phyloP scores from a whole-genome alignment of 805 yeast species.

The Hanseniaspora jakobsenii region DNA sequence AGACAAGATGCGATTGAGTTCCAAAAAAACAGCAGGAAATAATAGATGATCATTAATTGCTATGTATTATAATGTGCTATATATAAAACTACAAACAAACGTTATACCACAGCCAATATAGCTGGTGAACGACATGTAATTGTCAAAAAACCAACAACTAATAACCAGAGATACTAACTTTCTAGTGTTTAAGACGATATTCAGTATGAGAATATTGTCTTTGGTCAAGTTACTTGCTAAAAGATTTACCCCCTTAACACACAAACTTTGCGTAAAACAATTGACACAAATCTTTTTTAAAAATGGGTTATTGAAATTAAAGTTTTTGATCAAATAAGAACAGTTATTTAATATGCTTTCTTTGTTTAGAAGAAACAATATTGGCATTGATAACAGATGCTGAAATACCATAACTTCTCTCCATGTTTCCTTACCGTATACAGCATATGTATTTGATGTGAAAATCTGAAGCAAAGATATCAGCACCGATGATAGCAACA shows the following conservation, averaged over 20 bases:
- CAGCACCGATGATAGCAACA: slow-evolving; percentile 38
- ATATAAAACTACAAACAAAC: slow-evolving; percentile 33
- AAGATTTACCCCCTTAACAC: slow-evolving; percentile 57
- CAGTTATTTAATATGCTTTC: slow-evolving; percentile 7
- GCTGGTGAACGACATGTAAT: slow-evolving; percentile 31
- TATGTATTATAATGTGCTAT: slow-evolving; percentile 3
- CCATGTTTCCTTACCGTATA: slow-evolving; percentile 48
- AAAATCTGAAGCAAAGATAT: slow-evolving; percentile 48
- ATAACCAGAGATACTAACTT: slow-evolving; percentile 49
- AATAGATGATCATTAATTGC: too few relatives aligned
- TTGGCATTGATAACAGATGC: slow-evolving; percentile 44
- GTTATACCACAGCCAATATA: slow-evolving; percentile 41
- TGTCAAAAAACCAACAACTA: slow-evolving; percentile 44
- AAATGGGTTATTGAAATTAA: slow-evolving; percentile 18
- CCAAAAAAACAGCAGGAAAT: slow-evolving; percentile 4
- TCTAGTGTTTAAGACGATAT: slow-evolving; percentile 25
- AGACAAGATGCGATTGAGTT: slow-evolving; percentile 15
- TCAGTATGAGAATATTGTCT: slow-evolving; percentile 2
- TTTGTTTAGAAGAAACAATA: slow-evolving; percentile 28
- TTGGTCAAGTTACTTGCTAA: slow-evolving; percentile 34
- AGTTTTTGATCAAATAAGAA: slow-evolving; percentile 17
- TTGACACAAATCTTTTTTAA: slow-evolving; percentile 32
- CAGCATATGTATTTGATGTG: slow-evolving; percentile 38
- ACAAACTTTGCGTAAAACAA: slow-evolving; percentile 43
- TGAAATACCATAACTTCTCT: slow-evolving; percentile 51